Evolutionary conservation across 2,329 filamentous ascomycete genomes (phyloP).

Genomic region (Lasiodiplodia theobromae): DNA sequence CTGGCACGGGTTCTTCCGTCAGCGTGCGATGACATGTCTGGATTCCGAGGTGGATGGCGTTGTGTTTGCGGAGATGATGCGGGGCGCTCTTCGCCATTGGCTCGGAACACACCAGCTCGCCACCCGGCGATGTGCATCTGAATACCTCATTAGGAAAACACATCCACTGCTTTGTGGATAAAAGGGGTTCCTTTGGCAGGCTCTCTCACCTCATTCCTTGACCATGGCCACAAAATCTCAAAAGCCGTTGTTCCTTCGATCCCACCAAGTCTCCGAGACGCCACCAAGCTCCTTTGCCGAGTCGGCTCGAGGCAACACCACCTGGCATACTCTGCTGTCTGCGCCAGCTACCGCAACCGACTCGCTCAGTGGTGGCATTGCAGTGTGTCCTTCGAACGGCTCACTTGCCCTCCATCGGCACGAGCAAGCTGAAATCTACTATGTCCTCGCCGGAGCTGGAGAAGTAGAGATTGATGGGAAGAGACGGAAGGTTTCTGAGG

Average conservation of each 20-base stretch:
- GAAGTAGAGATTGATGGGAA: conserved; percentile 49
- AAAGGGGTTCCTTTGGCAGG: no score
- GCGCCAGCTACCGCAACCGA: conserved; percentile 42
- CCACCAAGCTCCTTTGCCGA: conserved; percentile 30
- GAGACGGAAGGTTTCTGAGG: conserved; percentile 42
- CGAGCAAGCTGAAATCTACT: conserved; percentile 53
- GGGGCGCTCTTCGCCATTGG: neutral
- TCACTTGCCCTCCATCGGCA: conserved; percentile 50
- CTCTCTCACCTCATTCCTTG: no score
- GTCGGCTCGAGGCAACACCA: conserved; percentile 37
- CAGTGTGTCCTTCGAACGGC: conserved; percentile 44
- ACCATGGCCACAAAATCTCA: neutral
- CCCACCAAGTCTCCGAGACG: neutral
- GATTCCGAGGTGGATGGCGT: neutral
- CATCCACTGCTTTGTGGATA: no score
- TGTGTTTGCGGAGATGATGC: neutral
- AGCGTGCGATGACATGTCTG: neutral
- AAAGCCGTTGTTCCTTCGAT: neutral
- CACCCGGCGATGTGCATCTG: neutral
- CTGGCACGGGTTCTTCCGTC: neutral
- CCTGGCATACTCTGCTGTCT: conserved; percentile 53
- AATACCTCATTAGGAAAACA: no score
- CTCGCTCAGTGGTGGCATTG: conserved; percentile 50
- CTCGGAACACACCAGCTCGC: neutral
- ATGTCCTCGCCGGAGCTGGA: conserved; percentile 48